Evolutionary conservation across 2,329 filamentous ascomycete genomes (phyloP), one percentile per base, ranked within the genome.

Genomic region (Nectriaceae sp.): DNA sequence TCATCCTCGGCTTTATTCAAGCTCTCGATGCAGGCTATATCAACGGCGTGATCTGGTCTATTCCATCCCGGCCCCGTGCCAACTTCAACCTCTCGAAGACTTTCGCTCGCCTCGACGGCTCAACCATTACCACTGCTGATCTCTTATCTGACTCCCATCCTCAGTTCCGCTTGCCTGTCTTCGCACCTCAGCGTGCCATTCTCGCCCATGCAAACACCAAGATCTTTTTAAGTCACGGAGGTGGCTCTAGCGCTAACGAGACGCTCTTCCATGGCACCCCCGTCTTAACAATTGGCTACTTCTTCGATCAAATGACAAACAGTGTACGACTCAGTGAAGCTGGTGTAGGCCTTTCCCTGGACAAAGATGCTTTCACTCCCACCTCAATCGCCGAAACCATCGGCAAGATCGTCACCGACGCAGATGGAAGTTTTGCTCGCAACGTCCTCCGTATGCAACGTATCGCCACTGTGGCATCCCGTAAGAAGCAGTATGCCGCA

Each of bases 291-390:
- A 60, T 75, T 18, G 65, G 65, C 1, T 66, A 70, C 49, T 75
- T 70, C 59, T 71, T 69, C 26, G 74, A 75, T 42, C 74, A 76
- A 50, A 61, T 71, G 6, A 60, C 60, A 11, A 75, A 75, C 48
- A 63, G 60, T 4, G 55, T 65, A 3, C 65, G 70, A 1, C 62
- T 75, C 1, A 54, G 54, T 2, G 61, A 59, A 1, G 67, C 65
- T 0, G 73, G 73, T 2, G 63, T 69, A 0, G 65, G 65, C 2
- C 53, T 69, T 15, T 48, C 60, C 2, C 61, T 75, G 8, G 63
- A 72, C 50, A 75, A 74, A 51, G 62, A 59, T 11, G 40, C 40
- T 13, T 72, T 75, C 49, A 65, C 65, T 1, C 43, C 66, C 2
- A 46, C 55, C 3, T 62, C 67, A n/a, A 55, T 75, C 5, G 52